Conservation (phyloP, 1,139 yeast species). For the Sporopachydermia cereana region DNA sequence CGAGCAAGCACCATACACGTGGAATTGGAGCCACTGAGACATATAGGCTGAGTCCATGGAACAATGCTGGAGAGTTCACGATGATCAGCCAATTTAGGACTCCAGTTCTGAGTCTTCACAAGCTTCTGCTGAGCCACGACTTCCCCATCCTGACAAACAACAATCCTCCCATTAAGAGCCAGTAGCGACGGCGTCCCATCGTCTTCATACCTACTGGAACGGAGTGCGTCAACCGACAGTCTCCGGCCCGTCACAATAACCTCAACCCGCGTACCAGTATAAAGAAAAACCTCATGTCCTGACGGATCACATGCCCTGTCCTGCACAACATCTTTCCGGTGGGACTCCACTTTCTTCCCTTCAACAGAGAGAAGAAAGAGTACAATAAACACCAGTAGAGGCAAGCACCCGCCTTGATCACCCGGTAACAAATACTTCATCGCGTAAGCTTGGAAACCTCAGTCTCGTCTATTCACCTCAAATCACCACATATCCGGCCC, state of each 20-base stretch:
- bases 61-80: not conserved
- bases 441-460: too few species aligned
- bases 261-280: not conserved
- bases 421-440: too few species aligned
- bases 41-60: not conserved
- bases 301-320: conserved; percentile 3
- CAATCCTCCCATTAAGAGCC: not conserved
- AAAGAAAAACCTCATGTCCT: not conserved
- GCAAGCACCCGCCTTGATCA: too few species aligned
- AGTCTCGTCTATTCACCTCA: too few species aligned
- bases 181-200: too few species aligned
- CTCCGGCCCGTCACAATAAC: not conserved
- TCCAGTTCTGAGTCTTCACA: not conserved
- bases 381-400: too few species aligned
- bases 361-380: too few species aligned
- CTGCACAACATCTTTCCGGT: not conserved
- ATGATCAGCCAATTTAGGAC: not conserved
- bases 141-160: not conserved
- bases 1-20: not conserved
- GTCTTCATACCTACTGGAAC: not conserved
- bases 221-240: not conserved
- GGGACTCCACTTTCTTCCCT: not conserved
- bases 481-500: too few species aligned
- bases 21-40: not conserved
- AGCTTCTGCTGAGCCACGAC: not conserved